Evolutionary conservation across 1,284 basidiomycete genomes (phyloP).

Genomic region (Tilletia caries): DNA sequence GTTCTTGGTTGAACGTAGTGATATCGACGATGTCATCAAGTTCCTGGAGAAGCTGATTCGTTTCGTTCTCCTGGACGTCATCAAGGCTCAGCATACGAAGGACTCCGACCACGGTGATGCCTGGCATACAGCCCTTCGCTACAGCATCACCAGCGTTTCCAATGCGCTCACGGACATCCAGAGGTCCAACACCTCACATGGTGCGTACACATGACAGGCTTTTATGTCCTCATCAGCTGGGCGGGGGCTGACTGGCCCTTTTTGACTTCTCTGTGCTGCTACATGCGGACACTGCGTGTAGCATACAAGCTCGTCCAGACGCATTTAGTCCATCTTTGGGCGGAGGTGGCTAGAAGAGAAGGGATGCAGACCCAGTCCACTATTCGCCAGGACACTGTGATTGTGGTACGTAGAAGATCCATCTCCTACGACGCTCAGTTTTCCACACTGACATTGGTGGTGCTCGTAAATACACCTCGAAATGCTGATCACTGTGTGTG

Average conservation of each 20-base stretch:
- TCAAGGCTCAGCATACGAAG: too few relatives aligned
- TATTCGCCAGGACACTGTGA: background rate
- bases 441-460: background rate
- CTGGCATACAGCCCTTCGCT: background rate
- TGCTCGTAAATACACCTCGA: too few relatives aligned
- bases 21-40: background rate
- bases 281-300: background rate
- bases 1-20: background rate
- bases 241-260: too few relatives aligned
- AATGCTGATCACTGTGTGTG: too few relatives aligned
- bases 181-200: background rate
- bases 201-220: background rate
- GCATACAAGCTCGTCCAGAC: background rate
- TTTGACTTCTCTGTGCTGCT: background rate
- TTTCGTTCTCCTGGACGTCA: background rate
- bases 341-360: background rate
- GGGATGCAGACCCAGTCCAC: background rate
- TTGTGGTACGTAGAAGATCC: background rate
- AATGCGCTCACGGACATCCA: background rate
- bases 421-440: background rate
- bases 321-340: background rate
- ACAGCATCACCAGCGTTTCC: conserved; percentile 2
- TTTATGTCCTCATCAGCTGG: background rate
- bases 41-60: background rate
- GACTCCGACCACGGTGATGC: background rate